Evolutionary conservation across 352 stramenopile species (phyloP), one percentile per base, ranked within the genome.

Genomic region (Lagenidium sp.): DNA sequence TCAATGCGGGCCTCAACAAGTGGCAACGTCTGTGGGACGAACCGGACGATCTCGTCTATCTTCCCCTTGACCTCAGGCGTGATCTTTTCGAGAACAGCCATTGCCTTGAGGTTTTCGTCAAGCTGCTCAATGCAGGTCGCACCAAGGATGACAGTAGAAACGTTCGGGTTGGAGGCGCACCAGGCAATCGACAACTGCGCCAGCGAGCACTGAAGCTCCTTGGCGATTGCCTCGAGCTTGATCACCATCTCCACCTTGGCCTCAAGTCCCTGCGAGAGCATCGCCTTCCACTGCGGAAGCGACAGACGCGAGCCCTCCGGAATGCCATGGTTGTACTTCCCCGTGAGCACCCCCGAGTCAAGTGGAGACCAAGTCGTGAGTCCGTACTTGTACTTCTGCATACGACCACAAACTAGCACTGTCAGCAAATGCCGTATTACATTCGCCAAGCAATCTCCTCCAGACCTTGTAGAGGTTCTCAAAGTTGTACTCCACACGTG

Each of bases 261-360:
- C 23, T 79, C 53, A 4, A 81, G 32, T 2, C 50, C 73, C 47
- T 81, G 55, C 50, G 68, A 60, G 28, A 82, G 41, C 56, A 74
- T 53, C 11, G 50, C 44, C 55, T 77, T 81, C 57, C 73, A 82
- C 41, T 54, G 38, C 3, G 65, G 51, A 25, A 81, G 62, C 22
- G 68, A 78, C 29, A 80, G 39, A 55, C 64, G 74, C 13, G 63
- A 93, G 26, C 67, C 78, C 6, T 79, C 76, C 4, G 79, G 79
- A 22, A 86, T 82, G 2, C 68, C 71, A n/a, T 73, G 73, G 50
- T 63, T 83, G 76, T 91, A 91, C 49, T 91, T 91, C 35, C 76
- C 76, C 24, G 81, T 87, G 3, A 93, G 48, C 10, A 91, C 46
- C 21, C 81, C 81, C 10, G 61, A 80, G 2, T 69, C 68, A 5